Evolutionary conservation across 1,284 basidiomycete species (phyloP).

Genomic region (Ganoderma multipileum): DNA sequence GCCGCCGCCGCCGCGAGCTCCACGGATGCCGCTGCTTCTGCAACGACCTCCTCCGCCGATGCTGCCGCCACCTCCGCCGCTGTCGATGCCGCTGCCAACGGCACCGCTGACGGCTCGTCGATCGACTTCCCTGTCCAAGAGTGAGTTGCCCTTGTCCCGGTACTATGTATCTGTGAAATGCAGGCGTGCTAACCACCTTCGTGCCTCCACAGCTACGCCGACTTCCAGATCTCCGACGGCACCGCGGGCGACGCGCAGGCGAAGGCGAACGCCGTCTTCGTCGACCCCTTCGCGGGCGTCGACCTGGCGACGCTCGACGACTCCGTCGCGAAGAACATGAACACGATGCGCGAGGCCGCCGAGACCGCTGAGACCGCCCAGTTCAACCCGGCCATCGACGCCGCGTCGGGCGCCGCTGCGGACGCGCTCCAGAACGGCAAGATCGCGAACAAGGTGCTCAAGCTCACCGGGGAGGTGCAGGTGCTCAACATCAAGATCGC

Average conservation of each 20-base stretch:
- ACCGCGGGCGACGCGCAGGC: conserved; percentile 48
- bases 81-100: conserved; percentile 3
- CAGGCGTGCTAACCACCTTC: not conserved
- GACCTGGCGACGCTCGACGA: conserved; percentile 45
- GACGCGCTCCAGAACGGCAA: conserved; percentile 51
- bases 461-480: conserved; percentile 51
- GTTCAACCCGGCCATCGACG: conserved; percentile 52
- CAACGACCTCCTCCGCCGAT: not conserved
- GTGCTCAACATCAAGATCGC: conserved; percentile 51
- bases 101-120: conserved; percentile 18
- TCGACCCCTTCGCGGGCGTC: conserved; percentile 46
- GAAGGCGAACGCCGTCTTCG: conserved; percentile 51
- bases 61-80: conserved; percentile 11
- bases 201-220: conserved; percentile 41
- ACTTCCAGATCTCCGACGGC: conserved; percentile 57
- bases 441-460: conserved; percentile 61
- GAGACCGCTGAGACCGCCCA: conserved; percentile 51
- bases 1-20: not conserved
- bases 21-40: not conserved
- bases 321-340: conserved; percentile 40
- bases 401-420: conserved; percentile 46
- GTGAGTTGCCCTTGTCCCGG: conserved; percentile 8
- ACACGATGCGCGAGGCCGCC: conserved; percentile 53
- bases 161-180: not conserved
- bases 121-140: conserved; percentile 27